phyloP scores from a whole-genome alignment of 164 flowering plant species.

The Sextonia rubra region DNA sequence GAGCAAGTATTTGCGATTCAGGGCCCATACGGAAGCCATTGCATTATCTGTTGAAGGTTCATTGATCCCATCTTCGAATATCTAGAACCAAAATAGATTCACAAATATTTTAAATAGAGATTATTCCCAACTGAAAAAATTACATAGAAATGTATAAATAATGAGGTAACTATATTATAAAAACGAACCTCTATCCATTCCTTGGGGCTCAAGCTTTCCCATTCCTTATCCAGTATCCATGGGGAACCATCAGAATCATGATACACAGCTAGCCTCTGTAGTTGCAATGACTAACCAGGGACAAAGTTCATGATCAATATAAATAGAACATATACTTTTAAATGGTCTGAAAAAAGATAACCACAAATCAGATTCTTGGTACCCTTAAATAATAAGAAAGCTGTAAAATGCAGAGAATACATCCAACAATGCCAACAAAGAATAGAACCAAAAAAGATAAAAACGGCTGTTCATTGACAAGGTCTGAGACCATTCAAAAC shows the following conservation, averaged over 20 bases:
- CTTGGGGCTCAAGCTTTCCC: constrained; percentile 87
- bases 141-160: background rate
- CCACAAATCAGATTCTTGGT: too few species aligned
- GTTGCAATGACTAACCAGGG: constrained; percentile 70
- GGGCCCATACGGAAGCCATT: constrained; percentile 52
- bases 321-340: background rate
- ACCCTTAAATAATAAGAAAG: background rate
- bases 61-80: constrained; percentile 93
- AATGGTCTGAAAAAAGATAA: background rate
- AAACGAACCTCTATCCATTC: constrained; percentile 89
- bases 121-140: background rate
- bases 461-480: too few species aligned
- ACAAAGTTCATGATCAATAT: constrained; percentile 10
- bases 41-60: constrained; percentile 39
- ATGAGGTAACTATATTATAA: background rate
- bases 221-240: constrained; percentile 73
- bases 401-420: background rate
- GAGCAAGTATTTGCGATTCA: constrained; percentile 66
- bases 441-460: background rate
- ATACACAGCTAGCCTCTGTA: constrained; percentile 94
- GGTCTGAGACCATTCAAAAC: too few species aligned
- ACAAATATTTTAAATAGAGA: too few species aligned
- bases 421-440: background rate
- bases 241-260: constrained; percentile 78
- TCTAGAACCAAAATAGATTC: constrained; percentile 29